Conservation (phyloP, 2,329 filamentous ascomycete genomes). For the Epichloe gansuensis region DNA sequence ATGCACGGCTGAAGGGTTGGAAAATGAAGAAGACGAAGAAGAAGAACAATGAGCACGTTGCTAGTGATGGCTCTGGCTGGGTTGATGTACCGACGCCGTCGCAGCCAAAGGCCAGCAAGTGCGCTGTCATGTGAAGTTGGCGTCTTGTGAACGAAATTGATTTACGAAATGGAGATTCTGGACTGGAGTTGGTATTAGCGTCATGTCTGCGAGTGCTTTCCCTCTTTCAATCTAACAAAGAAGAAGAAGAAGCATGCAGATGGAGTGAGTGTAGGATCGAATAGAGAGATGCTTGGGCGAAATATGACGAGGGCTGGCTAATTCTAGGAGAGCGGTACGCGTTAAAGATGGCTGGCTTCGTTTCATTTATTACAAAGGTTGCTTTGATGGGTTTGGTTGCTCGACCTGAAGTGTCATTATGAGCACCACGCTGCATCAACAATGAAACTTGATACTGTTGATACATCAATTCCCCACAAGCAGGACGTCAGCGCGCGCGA, state of each 20-base stretch:
- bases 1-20: slow-evolving; percentile 48
- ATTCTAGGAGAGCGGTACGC: too few relatives aligned
- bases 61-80: slow-evolving; percentile 36
- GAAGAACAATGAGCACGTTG: slow-evolving; percentile 17
- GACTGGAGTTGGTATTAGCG: background rate
- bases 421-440: too few relatives aligned
- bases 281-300: background rate
- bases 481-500: too few relatives aligned
- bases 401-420: too few relatives aligned
- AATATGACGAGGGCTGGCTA: background rate
- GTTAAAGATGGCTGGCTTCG: too few relatives aligned
- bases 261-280: background rate
- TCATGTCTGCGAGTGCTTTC: background rate
- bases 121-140: slow-evolving; percentile 35
- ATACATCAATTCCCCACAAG: too few relatives aligned
- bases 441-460: too few relatives aligned
- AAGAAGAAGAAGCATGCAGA: background rate
- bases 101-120: slow-evolving; percentile 31
- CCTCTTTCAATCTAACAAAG: background rate
- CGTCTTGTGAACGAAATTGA: too few relatives aligned
- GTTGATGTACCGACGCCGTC: slow-evolving; percentile 34
- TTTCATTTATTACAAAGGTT: background rate
- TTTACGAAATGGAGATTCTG: background rate
- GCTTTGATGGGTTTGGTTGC: too few relatives aligned
- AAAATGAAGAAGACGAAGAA: slow-evolving; percentile 30